phyloP scores from a whole-genome alignment of 2,329 filamentous ascomycete genomes.

The Curvularia sp. region DNA sequence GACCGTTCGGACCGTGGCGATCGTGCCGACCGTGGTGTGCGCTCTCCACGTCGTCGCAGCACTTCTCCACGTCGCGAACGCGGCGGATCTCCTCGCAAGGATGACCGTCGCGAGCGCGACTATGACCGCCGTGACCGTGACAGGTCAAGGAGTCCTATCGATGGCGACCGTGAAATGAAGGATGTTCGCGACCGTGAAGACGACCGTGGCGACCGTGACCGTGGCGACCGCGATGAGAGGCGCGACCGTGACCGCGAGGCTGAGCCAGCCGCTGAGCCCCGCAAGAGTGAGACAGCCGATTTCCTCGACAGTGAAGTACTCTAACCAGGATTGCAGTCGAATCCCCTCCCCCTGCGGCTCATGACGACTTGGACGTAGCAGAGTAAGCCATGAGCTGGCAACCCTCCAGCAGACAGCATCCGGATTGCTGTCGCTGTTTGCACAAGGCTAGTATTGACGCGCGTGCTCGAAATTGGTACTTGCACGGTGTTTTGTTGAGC shows the following conservation, averaged over 20 bases:
- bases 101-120: conserved; percentile 69
- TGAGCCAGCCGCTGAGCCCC: conserved; percentile 83
- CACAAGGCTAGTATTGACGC: conserved; percentile 28
- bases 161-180: conserved; percentile 61
- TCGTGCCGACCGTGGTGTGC: conserved; percentile 74
- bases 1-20: conserved; percentile 68
- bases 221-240: conserved; percentile 57
- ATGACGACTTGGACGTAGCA: conserved; percentile 95
- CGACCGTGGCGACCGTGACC: conserved; percentile 60
- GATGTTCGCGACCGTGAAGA: conserved; percentile 67
- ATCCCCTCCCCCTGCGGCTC: conserved; percentile 75
- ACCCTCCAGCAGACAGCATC: conserved; percentile 21
- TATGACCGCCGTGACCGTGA: conserved; percentile 74
- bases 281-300: conserved; percentile 71
- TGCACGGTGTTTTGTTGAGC: conserved; percentile 35
- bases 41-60: conserved; percentile 61
- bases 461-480: conserved; percentile 30
- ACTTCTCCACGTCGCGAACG: conserved; percentile 63
- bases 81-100: conserved; percentile 81
- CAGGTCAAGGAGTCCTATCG: conserved; percentile 67
- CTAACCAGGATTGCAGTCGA: conserved; percentile 63
- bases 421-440: conserved; percentile 23
- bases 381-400: conserved; percentile 61
- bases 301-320: conserved; percentile 28
- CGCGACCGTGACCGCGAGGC: conserved; percentile 66